Conservation (phyloP, 2,329 filamentous ascomycete species). For the Aspergillus pseudotamarii region DNA sequence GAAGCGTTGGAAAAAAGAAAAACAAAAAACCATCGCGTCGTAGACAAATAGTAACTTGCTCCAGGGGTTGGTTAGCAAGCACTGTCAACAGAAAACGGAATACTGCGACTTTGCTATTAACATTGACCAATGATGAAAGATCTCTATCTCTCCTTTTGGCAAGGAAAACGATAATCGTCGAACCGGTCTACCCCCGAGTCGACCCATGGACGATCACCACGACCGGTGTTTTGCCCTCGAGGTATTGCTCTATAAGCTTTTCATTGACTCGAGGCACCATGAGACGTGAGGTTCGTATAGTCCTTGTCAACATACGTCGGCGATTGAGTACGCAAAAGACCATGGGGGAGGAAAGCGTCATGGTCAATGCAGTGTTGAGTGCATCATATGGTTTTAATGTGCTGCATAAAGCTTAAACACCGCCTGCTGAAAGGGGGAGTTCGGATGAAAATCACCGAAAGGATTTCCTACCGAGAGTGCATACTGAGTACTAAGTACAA, state of each 20-base stretch:
- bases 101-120: constrained; percentile 1
- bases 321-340: neutral
- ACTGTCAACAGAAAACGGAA: neutral
- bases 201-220: constrained; percentile 22
- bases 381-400: neutral
- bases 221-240: constrained; percentile 19
- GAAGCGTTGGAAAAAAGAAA: neutral
- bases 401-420: neutral
- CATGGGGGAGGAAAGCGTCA: neutral
- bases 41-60: neutral
- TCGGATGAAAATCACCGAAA: neutral
- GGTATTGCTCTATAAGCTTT: constrained; percentile 6
- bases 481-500: too few relatives aligned
- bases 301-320: neutral
- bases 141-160: constrained; percentile 6
- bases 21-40: neutral
- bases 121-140: constrained; percentile 10
- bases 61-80: constrained; percentile 10
- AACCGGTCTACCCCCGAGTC: constrained; percentile 13
- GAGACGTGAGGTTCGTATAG: constrained; percentile 5
- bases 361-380: neutral
- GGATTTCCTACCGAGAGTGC: neutral
- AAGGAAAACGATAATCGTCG: constrained; percentile 15
- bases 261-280: constrained; percentile 11
- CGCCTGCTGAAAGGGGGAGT: neutral